Base-by-base conservation (phyloP, 768 basidiomycete genomes). In the Fomitopsis serialis region DNA sequence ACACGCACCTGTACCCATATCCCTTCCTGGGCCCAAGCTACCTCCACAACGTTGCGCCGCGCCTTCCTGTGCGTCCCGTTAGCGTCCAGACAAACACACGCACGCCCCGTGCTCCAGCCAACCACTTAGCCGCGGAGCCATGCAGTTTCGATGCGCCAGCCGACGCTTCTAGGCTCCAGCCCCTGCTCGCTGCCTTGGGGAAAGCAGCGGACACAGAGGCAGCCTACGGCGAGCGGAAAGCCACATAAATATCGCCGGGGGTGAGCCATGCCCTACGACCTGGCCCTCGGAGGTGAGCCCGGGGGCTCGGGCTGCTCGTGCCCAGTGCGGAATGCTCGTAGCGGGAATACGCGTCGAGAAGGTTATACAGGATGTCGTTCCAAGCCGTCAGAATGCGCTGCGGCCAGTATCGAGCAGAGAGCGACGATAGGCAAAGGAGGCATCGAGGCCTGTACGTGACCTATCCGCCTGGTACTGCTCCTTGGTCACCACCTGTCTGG, bases 151-250 rank as follows among this genome's bases (percentile, higher is more conserved):
- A 71, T 74, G 78, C 75, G 78, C 68, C 58, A 68, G 66, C 69
- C 72, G 68, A 69, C 77, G 72, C 74, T 82, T 81, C 58, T 72
- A 74, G 68, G 68, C 72, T 71, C 71, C 73, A 52, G 60, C 72
- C 60, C 62, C 57, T 53, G 58, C 45, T 53, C 55, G 59, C 60
- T 50, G 53, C 51, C 58, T 49, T 58, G 54, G 58, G 52, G 24
- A 45, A 19, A 55, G 57, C 54, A 53, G 61, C 64, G 59, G 58
- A 58, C 21, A 52, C 54, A 42, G 32, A 46, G 65, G 72, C 62
- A 70, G 73, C 67, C 77, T 76, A 78, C 79, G 81, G 81, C 68
- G 70, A 72, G 71, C 74, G 71, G 63, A 77, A 77, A 60, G 66
- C 59, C 63, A 62, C 74, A 54, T 55, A 75, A 82, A 81, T 66